Evolutionary conservation across 2,329 filamentous ascomycete genomes (phyloP).

Genomic region (Geosmithia putterillii): DNA sequence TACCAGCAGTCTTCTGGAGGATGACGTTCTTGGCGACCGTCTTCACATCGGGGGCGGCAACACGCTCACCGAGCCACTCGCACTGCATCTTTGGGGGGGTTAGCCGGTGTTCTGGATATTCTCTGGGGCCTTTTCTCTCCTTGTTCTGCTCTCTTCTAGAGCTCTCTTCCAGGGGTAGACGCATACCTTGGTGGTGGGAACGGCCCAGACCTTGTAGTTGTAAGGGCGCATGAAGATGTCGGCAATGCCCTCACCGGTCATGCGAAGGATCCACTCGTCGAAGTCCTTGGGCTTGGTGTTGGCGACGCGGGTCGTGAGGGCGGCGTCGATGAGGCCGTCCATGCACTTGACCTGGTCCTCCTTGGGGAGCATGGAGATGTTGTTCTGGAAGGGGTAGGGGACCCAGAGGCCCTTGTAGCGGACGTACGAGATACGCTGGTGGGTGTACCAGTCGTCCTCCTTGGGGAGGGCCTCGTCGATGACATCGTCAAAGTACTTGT

Average conservation of each 20-base stretch:
- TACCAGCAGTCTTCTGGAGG: conserved; percentile 87
- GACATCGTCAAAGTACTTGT: conserved; percentile 99
- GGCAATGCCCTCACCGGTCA: conserved; percentile 79
- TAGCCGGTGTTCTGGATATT: not conserved
- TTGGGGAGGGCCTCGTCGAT: conserved; percentile 93
- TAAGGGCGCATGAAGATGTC: conserved; percentile 98
- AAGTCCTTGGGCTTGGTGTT: conserved; percentile 93
- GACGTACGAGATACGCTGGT: conserved; percentile 98
- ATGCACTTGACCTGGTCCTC: conserved; percentile 93
- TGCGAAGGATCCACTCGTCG: conserved; percentile 95
- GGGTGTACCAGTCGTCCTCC: conserved; percentile 89
- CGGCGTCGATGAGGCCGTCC: conserved; percentile 91
- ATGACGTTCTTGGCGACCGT: conserved; percentile 87
- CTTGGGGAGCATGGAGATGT: conserved; percentile 96
- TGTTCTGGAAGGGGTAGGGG: conserved; percentile 99
- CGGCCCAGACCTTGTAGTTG: conserved; percentile 99
- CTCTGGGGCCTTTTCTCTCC: not conserved
- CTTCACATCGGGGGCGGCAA: conserved; percentile 94
- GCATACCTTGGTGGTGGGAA: conserved; percentile 86
- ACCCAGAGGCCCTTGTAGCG: conserved; percentile 96
- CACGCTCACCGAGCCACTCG: conserved; percentile 95
- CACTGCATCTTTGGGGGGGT: conserved; percentile 75
- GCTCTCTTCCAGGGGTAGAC: too few species aligned
- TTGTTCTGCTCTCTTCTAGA: too few species aligned
- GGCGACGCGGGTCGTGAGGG: conserved; percentile 72